These are phyloP conservation scores for Suillus plorans DNA, from an alignment of 768 basidiomycete genomes.

Conservation along the genomic window DNA sequence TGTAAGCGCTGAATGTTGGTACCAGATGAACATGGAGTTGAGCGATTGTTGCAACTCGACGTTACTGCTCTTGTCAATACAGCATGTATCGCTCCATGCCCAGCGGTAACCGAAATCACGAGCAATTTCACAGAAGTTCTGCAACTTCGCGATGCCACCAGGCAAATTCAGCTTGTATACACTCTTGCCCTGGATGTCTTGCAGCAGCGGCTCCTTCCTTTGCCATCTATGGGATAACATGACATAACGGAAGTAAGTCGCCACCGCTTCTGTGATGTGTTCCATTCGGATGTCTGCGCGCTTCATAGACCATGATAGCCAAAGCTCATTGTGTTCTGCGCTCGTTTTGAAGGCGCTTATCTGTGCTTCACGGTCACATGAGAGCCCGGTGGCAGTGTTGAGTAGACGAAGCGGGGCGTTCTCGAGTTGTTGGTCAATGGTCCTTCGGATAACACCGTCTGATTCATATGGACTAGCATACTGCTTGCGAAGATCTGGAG, in stretches of 20 bases:
- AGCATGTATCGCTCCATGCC: neutral
- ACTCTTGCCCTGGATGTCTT: neutral
- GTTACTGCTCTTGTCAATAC: neutral
- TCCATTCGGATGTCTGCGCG: neutral
- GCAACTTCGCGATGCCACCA: neutral
- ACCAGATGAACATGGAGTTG: neutral
- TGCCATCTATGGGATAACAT: neutral
- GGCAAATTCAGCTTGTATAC: neutral
- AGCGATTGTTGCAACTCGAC: neutral
- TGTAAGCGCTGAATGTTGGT: neutral
- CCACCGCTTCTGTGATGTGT: neutral
- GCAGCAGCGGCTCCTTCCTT: neutral
- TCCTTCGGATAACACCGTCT: neutral
- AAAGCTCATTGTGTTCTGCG: neutral
- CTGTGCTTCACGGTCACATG: neutral
- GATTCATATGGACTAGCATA: neutral
- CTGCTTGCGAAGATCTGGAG: neutral
- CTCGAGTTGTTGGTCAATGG: neutral
- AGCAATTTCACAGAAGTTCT: neutral
- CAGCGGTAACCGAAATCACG: neutral
- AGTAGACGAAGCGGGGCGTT: neutral
- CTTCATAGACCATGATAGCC: neutral
- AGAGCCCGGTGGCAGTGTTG: neutral
- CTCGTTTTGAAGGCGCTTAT: neutral
- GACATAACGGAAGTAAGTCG: neutral